Base-by-base conservation (phyloP, 352 stramenopile species). In the Phytophthora rubi region DNA sequence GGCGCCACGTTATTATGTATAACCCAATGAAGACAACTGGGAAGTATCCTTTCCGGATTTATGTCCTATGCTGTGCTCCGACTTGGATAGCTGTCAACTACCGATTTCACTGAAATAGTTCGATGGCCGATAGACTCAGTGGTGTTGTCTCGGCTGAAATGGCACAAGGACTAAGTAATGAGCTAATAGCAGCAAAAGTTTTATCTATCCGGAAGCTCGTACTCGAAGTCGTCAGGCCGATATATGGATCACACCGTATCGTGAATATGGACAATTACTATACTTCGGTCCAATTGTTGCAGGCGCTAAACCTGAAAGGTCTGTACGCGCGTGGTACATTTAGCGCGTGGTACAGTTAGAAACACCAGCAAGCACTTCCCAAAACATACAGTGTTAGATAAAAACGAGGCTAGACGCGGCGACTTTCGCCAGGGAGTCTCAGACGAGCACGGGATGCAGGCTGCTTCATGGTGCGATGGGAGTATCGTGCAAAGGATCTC, bases 231-330 rank as follows among this genome's bases (percentile, higher is more conserved):
- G 35, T 44, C 15, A 12, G 35, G 12, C 35, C 35, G 0, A 12
- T 44, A 12, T 44, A 44, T 16, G 12, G 35, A 44, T 44, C 35
- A 1, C 15, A 33, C 6, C n/a, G 47, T 2, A 56, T 42, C 23
- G 21, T 18, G 6, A 32, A 52, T 8, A 65, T 65, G 21, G 49
- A 52, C 15, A 58, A 53, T 28, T 32, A 47, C 76, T 28, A 58
- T 59, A 13, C 13, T 44, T 44, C 35, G 12, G 35, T n/a, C 12
- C 35, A 44, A 44, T 15, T 44, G 12, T n/a, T 44, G 4, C 35
- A 44, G 12, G 35, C 35, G 35, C 35, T 44, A 15, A 12, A 15
- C 0, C 35, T 44, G 6, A 71, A 23, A 44, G 10, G 35, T 16
- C 10, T 44, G 12, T 44, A 44, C 12, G 12, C 35, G 2, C 35